Evolutionary conservation across 2,329 filamentous ascomycete species (phyloP), one percentile per base, ranked within the genome.

Genomic region (Colletotrichum lupini): DNA sequence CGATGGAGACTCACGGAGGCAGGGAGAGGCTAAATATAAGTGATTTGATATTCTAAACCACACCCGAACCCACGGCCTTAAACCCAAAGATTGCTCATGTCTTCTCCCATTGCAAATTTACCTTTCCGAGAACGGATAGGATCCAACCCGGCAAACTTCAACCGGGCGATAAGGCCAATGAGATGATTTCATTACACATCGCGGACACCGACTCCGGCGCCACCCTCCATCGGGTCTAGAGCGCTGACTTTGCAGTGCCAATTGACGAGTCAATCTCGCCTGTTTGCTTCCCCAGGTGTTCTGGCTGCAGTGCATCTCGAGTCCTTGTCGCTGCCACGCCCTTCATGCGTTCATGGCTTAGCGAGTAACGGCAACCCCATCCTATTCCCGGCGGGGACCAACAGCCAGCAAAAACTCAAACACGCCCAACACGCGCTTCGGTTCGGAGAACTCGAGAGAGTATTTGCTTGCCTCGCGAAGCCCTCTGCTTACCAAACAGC

Each of bases 121-220:
- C 28, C 19, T 22, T 26, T 14, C 59, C 24, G 12, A n/a, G 28
- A 49, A 49, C 6, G 26, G 11, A 49, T 22, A 42, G 55, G n/a
- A 56, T n/a, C 8, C 19, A 2, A 16, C 8, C 28, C 28, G 56
- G 49, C 26, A 32, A 35, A 28, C n/a, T 26, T 19, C 19, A 22
- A 24, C 30, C 12, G 28, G 19, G 16, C 11, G 30, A 59, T 30
- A 14, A 55, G 42, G n/a, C 66, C 53, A 72, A 69, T 69, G 42
- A 49, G 26, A 59, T 30, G 37, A 73, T 35, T 70, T 12, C 42
- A 56, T 70, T 73, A 60, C 66, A 65, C 32, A 70, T 65, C n/a
- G 37, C 46, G 30, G 30, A 37, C 30, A n/a, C 16, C 30, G 49
- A 28, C 16, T 35, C 49, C 46, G 53, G 55, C 55, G 14, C 11